Conservation (phyloP, 352 stramenopile genomes). For the Elongisporangium prolatum region DNA sequence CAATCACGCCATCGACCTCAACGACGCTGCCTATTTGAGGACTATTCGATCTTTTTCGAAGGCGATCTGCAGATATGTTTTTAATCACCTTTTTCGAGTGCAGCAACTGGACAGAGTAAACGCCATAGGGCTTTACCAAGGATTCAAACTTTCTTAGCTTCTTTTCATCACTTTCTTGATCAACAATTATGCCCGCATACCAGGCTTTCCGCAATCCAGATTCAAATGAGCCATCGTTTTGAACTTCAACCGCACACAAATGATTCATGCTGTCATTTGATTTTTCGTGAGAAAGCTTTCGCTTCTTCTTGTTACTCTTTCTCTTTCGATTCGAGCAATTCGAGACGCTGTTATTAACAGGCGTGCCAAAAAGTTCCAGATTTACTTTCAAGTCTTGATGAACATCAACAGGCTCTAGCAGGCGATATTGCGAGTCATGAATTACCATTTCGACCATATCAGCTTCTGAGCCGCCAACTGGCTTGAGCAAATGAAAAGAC, state of each 20-base stretch:
- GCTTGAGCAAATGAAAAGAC: slow-evolving; percentile 56
- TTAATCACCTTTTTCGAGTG: slow-evolving; percentile 29
- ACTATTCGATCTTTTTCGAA: slow-evolving; percentile 28
- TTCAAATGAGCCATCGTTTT: slow-evolving; percentile 28
- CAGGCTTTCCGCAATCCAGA: slow-evolving; percentile 46
- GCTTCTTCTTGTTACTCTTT: slow-evolving; percentile 60
- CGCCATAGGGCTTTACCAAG: slow-evolving; percentile 9
- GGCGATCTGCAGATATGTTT: slow-evolving; percentile 34
- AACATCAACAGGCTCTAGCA: slow-evolving; percentile 41
- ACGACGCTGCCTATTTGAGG: slow-evolving; percentile 72
- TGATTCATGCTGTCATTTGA: slow-evolving; percentile 9
- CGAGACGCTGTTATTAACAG: slow-evolving; percentile 7
- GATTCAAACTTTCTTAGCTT: slow-evolving; percentile 9
- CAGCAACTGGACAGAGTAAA: slow-evolving; percentile 40
- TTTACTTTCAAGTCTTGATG: slow-evolving; percentile 42
- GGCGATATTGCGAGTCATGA: slow-evolving; percentile 75
- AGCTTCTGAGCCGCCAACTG: slow-evolving; percentile 30
- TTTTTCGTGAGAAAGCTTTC: slow-evolving; percentile 19
- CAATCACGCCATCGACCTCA: slow-evolving; percentile 56
- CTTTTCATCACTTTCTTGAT: background rate
- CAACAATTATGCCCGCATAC: slow-evolving; percentile 46
- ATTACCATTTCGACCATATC: slow-evolving; percentile 63
- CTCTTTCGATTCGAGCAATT: slow-evolving; percentile 37
- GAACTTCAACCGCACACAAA: slow-evolving; percentile 41
- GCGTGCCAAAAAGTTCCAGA: slow-evolving; percentile 40